These are phyloP conservation scores for Rhizophagus prolifer DNA, from an alignment of 192 early-diverging fungal species.

Conservation along the genomic window DNA sequence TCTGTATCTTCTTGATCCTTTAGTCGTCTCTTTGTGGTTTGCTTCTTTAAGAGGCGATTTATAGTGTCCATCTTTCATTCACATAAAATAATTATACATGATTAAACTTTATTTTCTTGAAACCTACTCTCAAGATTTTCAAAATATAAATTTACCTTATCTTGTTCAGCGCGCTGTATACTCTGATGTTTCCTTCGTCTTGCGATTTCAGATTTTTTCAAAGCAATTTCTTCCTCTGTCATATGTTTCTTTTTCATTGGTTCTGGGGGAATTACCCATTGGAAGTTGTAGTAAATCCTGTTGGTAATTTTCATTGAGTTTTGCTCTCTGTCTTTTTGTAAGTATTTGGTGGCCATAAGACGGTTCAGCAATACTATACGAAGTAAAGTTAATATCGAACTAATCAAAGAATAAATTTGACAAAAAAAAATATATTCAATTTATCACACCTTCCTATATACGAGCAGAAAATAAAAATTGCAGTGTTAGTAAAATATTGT, in stretches of 20 bases:
- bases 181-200: slow-evolving; percentile 78
- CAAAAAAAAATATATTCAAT: background rate
- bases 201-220: slow-evolving; percentile 72
- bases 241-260: slow-evolving; percentile 60
- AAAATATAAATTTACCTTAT: slow-evolving; percentile 44
- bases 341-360: slow-evolving; percentile 42
- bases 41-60: slow-evolving; percentile 79
- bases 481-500: background rate
- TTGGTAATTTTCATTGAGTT: slow-evolving; percentile 52
- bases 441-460: background rate
- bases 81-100: background rate
- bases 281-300: slow-evolving; percentile 72
- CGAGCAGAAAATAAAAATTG: background rate
- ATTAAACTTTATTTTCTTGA: background rate
- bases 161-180: slow-evolving; percentile 73
- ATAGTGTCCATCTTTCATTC: slow-evolving; percentile 63
- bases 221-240: slow-evolving; percentile 69
- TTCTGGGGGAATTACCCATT: slow-evolving; percentile 51
- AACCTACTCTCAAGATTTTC: background rate
- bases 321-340: slow-evolving; percentile 73
- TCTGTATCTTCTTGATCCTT: slow-evolving; percentile 62
- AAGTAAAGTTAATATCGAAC: background rate
- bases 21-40: slow-evolving; percentile 66
- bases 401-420: background rate
- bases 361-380: slow-evolving; percentile 37